Evolutionary conservation across 441 rosid species (phyloP), one percentile per base, ranked within the genome.

Genomic region (Gossypium schwendimanii): DNA sequence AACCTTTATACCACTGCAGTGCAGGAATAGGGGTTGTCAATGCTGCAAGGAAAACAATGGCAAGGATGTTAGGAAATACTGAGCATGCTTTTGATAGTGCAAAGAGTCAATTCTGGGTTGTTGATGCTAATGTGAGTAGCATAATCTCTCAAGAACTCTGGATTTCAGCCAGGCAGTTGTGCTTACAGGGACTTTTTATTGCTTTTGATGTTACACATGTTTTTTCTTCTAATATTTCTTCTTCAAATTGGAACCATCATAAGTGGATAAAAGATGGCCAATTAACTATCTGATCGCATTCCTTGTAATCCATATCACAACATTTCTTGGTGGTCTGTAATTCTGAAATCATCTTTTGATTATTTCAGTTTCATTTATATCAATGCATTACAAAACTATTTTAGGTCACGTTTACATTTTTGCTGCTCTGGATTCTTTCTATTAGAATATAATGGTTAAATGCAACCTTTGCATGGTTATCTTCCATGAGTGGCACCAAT

Each of bases 21-120:
- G 99, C 98, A 21, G 99, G 99, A 79, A 88, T 96, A 71, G 99
- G 99, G 77, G 99, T 96, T 80, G 87, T 96, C 33, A 96, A 96
- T 83, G 89, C 97, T 78, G 98, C 99, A 15, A 90, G 97, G 87
- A 91, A 93, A 84, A 96, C 99, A 68, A 96, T 96, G 99, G 97
- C 94, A 71, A 87, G 98, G 82, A 91, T 93, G 99, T 80, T 90
- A 79, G 99, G 98, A 72, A 89, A 93, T 81, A 96, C 76, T 75
- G 88, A 85, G 82, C 73, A 83, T 75, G 98, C 99, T 28, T 96
- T 93, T 86, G 94, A 87, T 60, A 89, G 97, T 86, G 94, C 99
- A 39, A 84, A 85, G 72, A 91, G 97, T 80, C 99, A 96, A 76
- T 96, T 96, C 78, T 93, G 99, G 99, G 96, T 93, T 61, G 97